Percentiles rank a stretch among this genome's conserved stretches.
Conservation (phyloP, 768 basidiomycete genomes). For the Hortiboletus campestris region DNA sequence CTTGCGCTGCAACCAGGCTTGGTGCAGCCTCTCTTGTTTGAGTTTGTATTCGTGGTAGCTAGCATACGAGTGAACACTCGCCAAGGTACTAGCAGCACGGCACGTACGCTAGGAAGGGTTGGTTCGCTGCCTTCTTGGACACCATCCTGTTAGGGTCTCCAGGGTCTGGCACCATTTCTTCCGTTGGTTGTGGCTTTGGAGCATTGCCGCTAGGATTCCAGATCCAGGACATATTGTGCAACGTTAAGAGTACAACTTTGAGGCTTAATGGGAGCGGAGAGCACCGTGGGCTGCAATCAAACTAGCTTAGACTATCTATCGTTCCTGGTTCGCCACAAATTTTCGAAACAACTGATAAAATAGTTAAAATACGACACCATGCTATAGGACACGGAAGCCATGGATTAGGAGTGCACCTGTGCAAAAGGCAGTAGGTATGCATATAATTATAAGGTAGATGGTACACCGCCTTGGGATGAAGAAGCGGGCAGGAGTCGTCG, state of each 20-base stretch:
- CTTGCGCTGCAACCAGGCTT: slow-evolving; percentile 68
- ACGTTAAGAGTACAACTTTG: background rate
- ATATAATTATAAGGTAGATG: slow-evolving; percentile 35
- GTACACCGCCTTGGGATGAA: slow-evolving; percentile 31
- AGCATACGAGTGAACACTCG: slow-evolving; percentile 9
- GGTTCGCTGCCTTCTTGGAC: slow-evolving; percentile 79
- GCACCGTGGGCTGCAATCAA: background rate
- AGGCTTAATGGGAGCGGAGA: background rate
- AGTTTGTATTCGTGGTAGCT: slow-evolving; percentile 70
- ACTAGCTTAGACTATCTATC: too few relatives aligned
- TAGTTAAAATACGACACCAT: slow-evolving; percentile 14
- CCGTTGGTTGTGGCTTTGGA: slow-evolving; percentile 38
- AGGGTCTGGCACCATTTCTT: slow-evolving; percentile 61
- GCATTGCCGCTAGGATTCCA: slow-evolving; percentile 41
- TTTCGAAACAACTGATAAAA: background rate
- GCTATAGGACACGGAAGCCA: slow-evolving; percentile 21
- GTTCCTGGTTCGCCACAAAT: background rate
- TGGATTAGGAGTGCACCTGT: slow-evolving; percentile 31
- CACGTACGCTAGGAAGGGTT: slow-evolving; percentile 78
- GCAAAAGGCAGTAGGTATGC: slow-evolving; percentile 34
- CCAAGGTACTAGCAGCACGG: slow-evolving; percentile 3
- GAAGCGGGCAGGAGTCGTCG: slow-evolving; percentile 20
- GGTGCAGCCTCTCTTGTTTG: slow-evolving; percentile 57
- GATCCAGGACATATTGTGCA: slow-evolving; percentile 63
- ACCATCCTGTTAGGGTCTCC: slow-evolving; percentile 66